Evolutionary conservation across 1,284 basidiomycete genomes (phyloP).

Genomic region (Cryptococcus amylolentus): DNA sequence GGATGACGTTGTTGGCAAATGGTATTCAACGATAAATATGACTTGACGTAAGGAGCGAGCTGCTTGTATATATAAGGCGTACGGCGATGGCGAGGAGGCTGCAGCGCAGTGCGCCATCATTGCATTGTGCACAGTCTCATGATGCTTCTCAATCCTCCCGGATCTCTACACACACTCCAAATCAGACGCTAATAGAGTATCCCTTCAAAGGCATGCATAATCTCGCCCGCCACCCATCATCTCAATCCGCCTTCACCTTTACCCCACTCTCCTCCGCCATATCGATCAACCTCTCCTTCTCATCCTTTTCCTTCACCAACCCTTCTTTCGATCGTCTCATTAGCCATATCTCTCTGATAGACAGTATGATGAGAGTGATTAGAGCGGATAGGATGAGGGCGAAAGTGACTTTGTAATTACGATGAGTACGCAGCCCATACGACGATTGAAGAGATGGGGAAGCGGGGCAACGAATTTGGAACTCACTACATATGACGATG

Average conservation of each 20-base stretch:
- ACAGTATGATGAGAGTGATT: conserved; percentile 1
- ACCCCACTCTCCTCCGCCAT: conserved; percentile 2
- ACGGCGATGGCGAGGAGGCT: neutral
- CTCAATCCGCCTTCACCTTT: neutral
- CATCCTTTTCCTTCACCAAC: neutral
- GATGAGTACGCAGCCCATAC: no score
- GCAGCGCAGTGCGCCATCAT: neutral
- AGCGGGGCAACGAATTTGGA: neutral
- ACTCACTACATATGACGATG: neutral
- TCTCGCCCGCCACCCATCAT: neutral
- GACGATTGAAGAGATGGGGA: neutral
- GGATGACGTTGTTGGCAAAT: no score
- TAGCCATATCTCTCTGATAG: conserved; percentile 6
- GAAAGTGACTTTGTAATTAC: neutral
- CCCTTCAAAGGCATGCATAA: neutral
- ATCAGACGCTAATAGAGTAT: neutral
- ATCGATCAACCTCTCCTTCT: conserved; percentile 5
- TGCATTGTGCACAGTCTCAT: neutral
- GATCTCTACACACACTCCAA: neutral
- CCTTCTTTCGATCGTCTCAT: conserved; percentile 1
- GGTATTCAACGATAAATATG: no score
- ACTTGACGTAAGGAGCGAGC: no score
- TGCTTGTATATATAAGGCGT: neutral
- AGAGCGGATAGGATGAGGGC: neutral
- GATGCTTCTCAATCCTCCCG: neutral